Percentiles rank a stretch among this genome's conserved stretches.
These are phyloP conservation scores for Tetrapisispora pingtungensis DNA, from an alignment of 805 yeast species.

Conservation along the genomic window DNA sequence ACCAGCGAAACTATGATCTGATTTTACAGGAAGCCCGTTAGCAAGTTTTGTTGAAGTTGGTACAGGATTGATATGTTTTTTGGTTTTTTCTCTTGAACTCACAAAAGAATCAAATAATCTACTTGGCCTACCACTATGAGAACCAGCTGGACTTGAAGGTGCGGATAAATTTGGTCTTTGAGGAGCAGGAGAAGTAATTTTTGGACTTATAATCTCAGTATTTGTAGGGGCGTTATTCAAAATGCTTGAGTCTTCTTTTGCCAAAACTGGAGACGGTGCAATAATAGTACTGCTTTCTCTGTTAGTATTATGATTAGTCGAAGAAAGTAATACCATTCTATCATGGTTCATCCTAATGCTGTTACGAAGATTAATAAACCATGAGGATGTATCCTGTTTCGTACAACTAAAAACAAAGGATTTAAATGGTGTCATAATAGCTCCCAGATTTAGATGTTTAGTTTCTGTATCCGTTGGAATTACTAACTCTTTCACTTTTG, in stretches of 20 bases:
- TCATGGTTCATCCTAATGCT: conserved; percentile 42
- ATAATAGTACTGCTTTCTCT: conserved; percentile 4
- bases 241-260: conserved; percentile 1
- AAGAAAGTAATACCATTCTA: neutral
- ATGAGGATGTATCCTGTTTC: conserved; percentile 38
- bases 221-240: neutral
- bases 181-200: neutral
- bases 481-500: conserved; percentile 49
- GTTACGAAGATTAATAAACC: conserved; percentile 49
- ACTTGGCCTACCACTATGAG: conserved; percentile 4
- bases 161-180: neutral
- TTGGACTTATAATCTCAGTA: neutral
- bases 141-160: neutral
- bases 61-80: conserved; percentile 15
- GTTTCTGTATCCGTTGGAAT: conserved; percentile 32
- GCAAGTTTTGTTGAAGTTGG: conserved; percentile 25
- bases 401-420: conserved; percentile 51
- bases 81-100: conserved; percentile 11
- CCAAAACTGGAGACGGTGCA: conserved; percentile 12
- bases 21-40: conserved; percentile 28
- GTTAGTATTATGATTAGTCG: conserved; percentile 1
- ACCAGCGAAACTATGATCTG: conserved; percentile 8
- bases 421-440: conserved; percentile 41
- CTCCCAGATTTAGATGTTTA: conserved; percentile 35
- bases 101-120: conserved; percentile 31